Evolutionary conservation across 2,329 filamentous ascomycete genomes (phyloP), one percentile per base, ranked within the genome.

Genomic region (Claviceps quebecensis): DNA sequence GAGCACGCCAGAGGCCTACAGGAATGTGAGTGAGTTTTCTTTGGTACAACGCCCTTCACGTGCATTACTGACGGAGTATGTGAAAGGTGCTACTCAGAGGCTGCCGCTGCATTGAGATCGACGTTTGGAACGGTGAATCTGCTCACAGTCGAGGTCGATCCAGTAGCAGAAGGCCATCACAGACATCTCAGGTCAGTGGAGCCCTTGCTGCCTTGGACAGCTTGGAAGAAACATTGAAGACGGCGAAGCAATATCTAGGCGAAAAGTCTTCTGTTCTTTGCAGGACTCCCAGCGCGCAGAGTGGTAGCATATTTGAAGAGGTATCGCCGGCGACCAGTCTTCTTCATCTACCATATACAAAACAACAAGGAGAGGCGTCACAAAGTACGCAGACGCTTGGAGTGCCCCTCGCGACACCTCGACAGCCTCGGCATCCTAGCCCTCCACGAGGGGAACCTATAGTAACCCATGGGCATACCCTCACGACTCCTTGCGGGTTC

Each of bases 101-200:
- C 47, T 95, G 90, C 61, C 81, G 90, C 55, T 96, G 89, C 61
- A 88, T 96, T 46, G 90, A 96, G 65, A 93, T 96, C 51, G 91
- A 96, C 62, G 88, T 96, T 3, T 95, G 90, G 86, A 87, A 96
- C 65, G 87, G 88, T 13, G 71, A 77, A 55, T 65, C 71, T 17
- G 65, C 65, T 44, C 62, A 66, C 4, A 65, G 63, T 5, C 65
- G 63, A 5, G 58, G 53, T 40, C 56, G 62, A 22, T 66, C 68
- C 76, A 80, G 56, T 34, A 67, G 67, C 51, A 70, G 71, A 37
- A 69, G 70, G 44, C 58, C 74, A 7, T 77, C 75, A 1, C 69
- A 67, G 19, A 70, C 68, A 51, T 74, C 69, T 34, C 63, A 73
- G 17, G 73, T 71, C 37, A 74, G 68, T 43, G 65, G 68, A 0